Conservation (phyloP, 441 rosid species). For the Capsella rubella region DNA sequence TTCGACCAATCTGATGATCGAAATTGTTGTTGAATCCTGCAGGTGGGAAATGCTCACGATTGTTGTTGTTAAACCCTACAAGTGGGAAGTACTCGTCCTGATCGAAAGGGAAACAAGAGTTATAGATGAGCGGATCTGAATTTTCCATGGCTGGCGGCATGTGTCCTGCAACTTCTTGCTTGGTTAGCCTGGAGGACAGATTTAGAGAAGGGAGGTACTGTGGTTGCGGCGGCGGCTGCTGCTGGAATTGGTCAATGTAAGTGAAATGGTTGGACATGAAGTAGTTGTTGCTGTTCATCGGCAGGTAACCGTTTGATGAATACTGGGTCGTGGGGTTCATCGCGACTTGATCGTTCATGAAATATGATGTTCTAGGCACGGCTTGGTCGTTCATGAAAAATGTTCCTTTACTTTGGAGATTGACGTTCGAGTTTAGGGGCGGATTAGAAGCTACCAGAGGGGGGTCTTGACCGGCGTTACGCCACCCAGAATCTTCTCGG, state of each 20-base stretch:
- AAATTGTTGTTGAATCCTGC: background rate
- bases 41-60: background rate
- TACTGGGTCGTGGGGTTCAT: slow-evolving; percentile 4
- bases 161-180: slow-evolving; percentile 13
- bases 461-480: background rate
- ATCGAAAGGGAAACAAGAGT: background rate
- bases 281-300: slow-evolving; percentile 4
- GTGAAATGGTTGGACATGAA: slow-evolving; percentile 13
- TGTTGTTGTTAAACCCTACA: background rate
- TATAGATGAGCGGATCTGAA: slow-evolving; percentile 1
- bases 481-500: slow-evolving; percentile 9
- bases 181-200: slow-evolving; percentile 1
- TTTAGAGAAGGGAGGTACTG: slow-evolving; percentile 15
- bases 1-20: background rate
- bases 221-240: slow-evolving; percentile 1
- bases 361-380: slow-evolving; percentile 1
- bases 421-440: background rate
- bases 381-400: background rate
- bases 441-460: slow-evolving; percentile 7
- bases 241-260: slow-evolving; percentile 12
- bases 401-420: background rate
- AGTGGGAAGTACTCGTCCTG: background rate
- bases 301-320: slow-evolving; percentile 11
- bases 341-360: background rate
- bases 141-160: slow-evolving; percentile 8